Evolutionary conservation across 2,329 filamentous ascomycete genomes (phyloP).

Genomic region (Dichotomopilus funicola): DNA sequence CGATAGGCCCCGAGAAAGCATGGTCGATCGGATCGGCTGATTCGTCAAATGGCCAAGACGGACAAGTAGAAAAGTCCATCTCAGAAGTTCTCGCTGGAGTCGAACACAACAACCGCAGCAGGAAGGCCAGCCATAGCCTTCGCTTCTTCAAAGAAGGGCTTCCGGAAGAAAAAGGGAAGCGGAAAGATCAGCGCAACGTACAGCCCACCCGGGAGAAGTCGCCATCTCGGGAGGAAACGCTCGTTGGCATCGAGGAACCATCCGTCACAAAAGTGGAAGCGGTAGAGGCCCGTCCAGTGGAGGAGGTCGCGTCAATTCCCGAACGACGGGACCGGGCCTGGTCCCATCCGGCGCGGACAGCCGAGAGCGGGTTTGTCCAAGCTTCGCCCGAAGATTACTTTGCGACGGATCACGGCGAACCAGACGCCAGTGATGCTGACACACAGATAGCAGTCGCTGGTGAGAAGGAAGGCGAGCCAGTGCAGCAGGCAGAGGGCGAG

Average conservation of each 20-base stretch:
- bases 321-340: slow-evolving; percentile 8
- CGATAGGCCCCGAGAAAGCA: slow-evolving; percentile 48
- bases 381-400: slow-evolving; percentile 22
- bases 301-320: background rate
- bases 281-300: background rate
- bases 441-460: background rate
- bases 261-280: slow-evolving; percentile 11
- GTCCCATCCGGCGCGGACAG: slow-evolving; percentile 9
- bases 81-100: slow-evolving; percentile 53
- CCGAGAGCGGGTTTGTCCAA: slow-evolving; percentile 10
- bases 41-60: slow-evolving; percentile 42
- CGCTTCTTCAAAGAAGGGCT: slow-evolving; percentile 62
- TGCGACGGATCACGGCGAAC: slow-evolving; percentile 8
- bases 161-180: slow-evolving; percentile 51
- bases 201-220: slow-evolving; percentile 36
- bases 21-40: slow-evolving; percentile 57
- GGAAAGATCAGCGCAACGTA: slow-evolving; percentile 39
- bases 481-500: slow-evolving; percentile 5
- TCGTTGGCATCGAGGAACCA: slow-evolving; percentile 18
- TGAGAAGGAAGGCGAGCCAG: background rate
- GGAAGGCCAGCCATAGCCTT: slow-evolving; percentile 61
- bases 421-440: background rate
- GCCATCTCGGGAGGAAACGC: slow-evolving; percentile 31
- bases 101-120: slow-evolving; percentile 58
- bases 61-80: slow-evolving; percentile 59